A percentile compares a stretch with the other conserved stretches of the same genome.
Conservation (phyloP, 2,329 filamentous ascomycete species). For the Diaporthe caulivora region DNA sequence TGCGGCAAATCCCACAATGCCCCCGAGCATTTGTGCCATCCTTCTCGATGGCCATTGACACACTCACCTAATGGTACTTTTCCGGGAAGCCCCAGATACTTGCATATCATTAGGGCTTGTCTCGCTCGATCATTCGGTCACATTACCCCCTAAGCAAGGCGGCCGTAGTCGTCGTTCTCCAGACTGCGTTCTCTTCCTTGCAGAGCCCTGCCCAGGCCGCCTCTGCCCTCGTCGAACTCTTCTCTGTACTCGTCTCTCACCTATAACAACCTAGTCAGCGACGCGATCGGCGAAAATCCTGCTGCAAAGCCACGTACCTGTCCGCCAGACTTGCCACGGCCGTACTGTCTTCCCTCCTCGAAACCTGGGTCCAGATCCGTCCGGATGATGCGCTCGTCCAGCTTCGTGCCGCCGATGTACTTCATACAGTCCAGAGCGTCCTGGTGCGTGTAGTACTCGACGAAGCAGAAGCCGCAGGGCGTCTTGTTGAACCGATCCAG, state of each 20-base stretch:
- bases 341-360: constrained; percentile 95
- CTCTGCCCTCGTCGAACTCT: constrained; percentile 95
- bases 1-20: background rate
- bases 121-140: constrained; percentile 16
- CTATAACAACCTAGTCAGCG: background rate
- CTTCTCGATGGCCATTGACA: background rate
- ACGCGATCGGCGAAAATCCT: background rate
- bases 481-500: constrained; percentile 98
- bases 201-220: constrained; percentile 86
- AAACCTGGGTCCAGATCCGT: constrained; percentile 97
- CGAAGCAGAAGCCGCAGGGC: constrained; percentile 98
- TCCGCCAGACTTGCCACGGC: constrained; percentile 92
- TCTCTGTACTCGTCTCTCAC: constrained; percentile 98
- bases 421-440: constrained; percentile 99
- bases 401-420: constrained; percentile 96
- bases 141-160: constrained; percentile 59
- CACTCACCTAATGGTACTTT: background rate
- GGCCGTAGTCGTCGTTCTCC: constrained; percentile 71
- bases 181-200: constrained; percentile 51
- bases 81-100: background rate
- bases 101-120: background rate
- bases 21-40: background rate
- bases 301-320: constrained; percentile 61
- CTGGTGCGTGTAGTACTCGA: constrained; percentile 98
- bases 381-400: constrained; percentile 96